Base-by-base conservation (phyloP, 352 stramenopile species). In the Phytophthora cryptogea region DNA sequence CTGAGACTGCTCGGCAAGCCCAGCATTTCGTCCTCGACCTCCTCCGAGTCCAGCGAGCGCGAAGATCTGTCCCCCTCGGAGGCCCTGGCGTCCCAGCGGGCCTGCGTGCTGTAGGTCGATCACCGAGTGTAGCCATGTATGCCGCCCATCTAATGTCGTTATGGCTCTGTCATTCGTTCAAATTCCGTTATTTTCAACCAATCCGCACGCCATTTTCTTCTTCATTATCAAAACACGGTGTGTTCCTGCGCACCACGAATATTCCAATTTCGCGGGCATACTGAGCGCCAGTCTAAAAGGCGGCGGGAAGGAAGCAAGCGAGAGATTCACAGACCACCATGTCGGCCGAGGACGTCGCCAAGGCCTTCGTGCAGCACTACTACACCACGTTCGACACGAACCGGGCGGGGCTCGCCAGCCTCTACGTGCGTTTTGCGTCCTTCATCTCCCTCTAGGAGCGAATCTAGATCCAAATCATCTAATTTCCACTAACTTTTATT, bases 351-450 rank as follows among this genome's bases (percentile, higher is more conserved):
- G 83, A 94, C 2, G 81, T 95, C 59, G 87, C 84, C 44, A 89
- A 91, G 44, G 83, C 83, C 52, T 95, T 95, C 63, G 81, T 92
- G 62, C 74, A 89, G 70, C 85, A 94, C 75, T 95, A 94, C 70
- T 95, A 95, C 81, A 82, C 70, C 43, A 90, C 81, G 48, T 94
- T 95, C 66, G 83, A 93, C 71, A 75, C 68, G 58, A 95, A 95
- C 69, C 83, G 83, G 45, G 74, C 80, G 52, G 76, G 54, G 14
- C 74, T 95, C 31, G 76, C 72, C 30, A 86, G 71, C 54, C 82
- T 95, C 59, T 95, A 94, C 71, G 84, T 94, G 75, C 62, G 83
- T 88, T 33, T 53, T 20, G 3, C 45, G 11, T 37, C 20, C 14
- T 20, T 9, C 16, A 23, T 27, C 35, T 20, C 2, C 13, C 16